Evolutionary conservation across 192 early-diverging fungal genomes (phyloP), one percentile per base, ranked within the genome.

Genomic region (Coemansia sp.): DNA sequence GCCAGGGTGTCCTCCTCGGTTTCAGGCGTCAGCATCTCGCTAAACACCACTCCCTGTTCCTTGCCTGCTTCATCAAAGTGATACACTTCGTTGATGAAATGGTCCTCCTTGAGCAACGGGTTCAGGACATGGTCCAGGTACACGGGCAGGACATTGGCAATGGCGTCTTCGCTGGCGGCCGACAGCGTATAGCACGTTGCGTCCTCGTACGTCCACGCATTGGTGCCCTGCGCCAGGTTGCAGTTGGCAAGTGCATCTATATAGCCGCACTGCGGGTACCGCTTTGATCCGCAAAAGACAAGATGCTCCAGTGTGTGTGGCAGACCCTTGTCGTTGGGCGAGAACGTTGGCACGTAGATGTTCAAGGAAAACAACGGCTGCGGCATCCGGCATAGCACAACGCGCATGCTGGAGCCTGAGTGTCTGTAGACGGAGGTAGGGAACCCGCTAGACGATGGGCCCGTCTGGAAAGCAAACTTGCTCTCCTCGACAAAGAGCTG

Each of bases 261-360:
- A 36, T 80, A 89, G 8, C 89, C 88, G 39, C 82, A 78, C 44
- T 81, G 45, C 14, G 80, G 80, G 31, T 67, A 80, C 45, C 65
- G 60, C 60, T 74, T 51, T 8, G 89, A 91, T 12, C 90, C 90
- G 50, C 85, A 88, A 40, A 93, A 93, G 0, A 91, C 63, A 50
- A 93, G 75, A 44, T 81, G 79, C 58, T 92, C 90, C 4, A 93
- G 78, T 0, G 89, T 91, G 49, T 93, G 90, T 8, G 89, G 79
- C n/a, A 86, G 72, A 9, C 90, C 90, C 42, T 78, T 72, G 50
- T 87, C 71, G 67, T 83, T 76, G 21, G 60, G 37, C 5, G 78
- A 36, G 2, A 80, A 48, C 3, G 90, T 93, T 1, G 90, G 88
- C 30, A 93, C 82, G 25, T 90, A 78, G 38, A 90, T 82, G 33